These are phyloP conservation scores for Aspergillus saccharolyticus DNA, from an alignment of 495 filamentous ascomycete genomes.

Conservation along the genomic window DNA sequence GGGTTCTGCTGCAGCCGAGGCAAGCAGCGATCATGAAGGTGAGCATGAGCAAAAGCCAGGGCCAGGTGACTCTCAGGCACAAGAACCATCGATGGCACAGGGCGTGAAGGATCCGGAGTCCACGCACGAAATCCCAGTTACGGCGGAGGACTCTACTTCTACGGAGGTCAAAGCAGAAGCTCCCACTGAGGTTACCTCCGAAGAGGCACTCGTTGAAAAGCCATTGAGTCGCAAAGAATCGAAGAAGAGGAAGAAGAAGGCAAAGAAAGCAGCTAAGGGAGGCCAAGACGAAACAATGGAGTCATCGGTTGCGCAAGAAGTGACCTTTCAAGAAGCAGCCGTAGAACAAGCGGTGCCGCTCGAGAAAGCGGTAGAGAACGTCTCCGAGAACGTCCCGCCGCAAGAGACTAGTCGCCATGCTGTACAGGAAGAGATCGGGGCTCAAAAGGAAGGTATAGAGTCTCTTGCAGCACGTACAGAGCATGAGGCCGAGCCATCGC, in stretches of 20 bases:
- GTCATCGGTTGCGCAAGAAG: conserved; percentile 7
- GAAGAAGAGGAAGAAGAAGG: conserved; percentile 30
- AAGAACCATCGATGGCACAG: background rate
- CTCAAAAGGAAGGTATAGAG: background rate
- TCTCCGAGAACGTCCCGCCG: background rate
- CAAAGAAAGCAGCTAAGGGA: conserved; percentile 18
- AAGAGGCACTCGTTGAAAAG: conserved; percentile 2
- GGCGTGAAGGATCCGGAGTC: background rate
- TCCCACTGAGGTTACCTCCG: conserved; percentile 6
- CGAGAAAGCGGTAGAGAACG: background rate
- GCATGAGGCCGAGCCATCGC: background rate
- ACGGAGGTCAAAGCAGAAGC: background rate
- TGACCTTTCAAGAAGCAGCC: background rate
- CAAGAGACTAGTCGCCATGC: background rate
- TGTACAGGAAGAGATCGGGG: background rate
- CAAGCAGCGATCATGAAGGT: background rate
- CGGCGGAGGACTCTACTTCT: background rate
- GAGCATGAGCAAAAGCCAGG: background rate
- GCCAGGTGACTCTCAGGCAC: background rate
- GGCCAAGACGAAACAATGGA: conserved; percentile 10
- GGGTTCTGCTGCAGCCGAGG: background rate
- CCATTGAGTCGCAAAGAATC: conserved; percentile 18
- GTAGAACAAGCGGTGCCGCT: background rate
- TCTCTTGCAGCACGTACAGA: background rate
- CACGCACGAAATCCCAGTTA: background rate